Evolutionary conservation across 768 basidiomycete genomes (phyloP), one percentile per base, ranked within the genome.

Genomic region (Podaxis mareebaensis): DNA sequence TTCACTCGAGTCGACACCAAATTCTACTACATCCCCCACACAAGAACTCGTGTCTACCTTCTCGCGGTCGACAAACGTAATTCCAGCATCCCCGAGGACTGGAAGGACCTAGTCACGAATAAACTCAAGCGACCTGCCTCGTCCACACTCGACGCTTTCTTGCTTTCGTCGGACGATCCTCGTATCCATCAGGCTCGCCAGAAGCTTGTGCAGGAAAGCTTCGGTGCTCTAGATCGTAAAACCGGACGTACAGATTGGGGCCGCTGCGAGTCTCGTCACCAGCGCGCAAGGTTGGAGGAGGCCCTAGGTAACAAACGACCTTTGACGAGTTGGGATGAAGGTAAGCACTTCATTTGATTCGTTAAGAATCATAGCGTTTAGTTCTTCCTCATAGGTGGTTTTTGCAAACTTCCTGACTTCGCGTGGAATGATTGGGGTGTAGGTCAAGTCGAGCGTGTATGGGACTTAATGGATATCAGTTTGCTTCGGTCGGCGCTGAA

Each of bases 391-490:
- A 42, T 58, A 91, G 92, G 88, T 72, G 93, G 92, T 10, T 87
- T 83, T 66, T 95, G 92, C 71, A 93, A 90, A 71, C 76, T 96
- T 59, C 89, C 88, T 0, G 95, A 96, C 69, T 93, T 92, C 68
- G 90, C 90, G 33, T 98, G 96, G 96, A 85, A 87, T 63, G 95
- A 97, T 71, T 98, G 96, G 96, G 93, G 89, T 26, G 77, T 86
- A n/a, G 85, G 86, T 12, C 95, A 97, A 73, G 95, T 97, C 20
- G 94, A 97, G 71, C 87, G 96, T 36, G 96, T 98, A 3, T 92
- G 93, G 88, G 96, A 98, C 73, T 75, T 98, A 67, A 90, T 96
- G 88, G 96, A 98, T 69, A 96, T 97, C 67, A 91, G 83, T 71
- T 80, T 90, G 30, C 81, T 98, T 53, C 90, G 95, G 36, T 87